Evolutionary conservation across 352 stramenopile genomes (phyloP).

Genomic region (Phytophthora sp.): DNA sequence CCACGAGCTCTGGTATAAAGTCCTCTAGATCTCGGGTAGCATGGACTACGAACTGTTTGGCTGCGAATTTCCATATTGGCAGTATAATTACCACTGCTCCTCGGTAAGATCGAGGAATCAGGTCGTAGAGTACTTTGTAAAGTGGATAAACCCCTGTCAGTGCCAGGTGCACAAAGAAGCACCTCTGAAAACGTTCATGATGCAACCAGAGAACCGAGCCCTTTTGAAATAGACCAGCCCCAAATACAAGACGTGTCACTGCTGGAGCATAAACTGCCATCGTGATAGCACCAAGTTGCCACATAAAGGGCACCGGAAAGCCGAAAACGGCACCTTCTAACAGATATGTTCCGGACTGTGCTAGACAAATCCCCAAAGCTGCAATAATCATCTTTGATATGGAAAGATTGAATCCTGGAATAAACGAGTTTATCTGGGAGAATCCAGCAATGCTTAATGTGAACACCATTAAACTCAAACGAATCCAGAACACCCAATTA

Average conservation of each 20-base stretch:
- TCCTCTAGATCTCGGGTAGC: constrained; percentile 18
- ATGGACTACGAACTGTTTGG: constrained; percentile 13
- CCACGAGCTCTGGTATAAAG: constrained; percentile 21
- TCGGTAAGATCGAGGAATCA: constrained; percentile 7
- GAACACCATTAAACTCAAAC: constrained; percentile 5
- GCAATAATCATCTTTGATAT: constrained; percentile 2
- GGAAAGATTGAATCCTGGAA: constrained; percentile 10
- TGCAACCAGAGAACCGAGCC: neutral
- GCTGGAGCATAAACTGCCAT: constrained; percentile 6
- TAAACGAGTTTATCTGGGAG: constrained; percentile 21
- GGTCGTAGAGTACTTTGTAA: constrained; percentile 26
- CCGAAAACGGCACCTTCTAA: constrained; percentile 7
- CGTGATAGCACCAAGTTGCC: constrained; percentile 18
- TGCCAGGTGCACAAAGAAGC: constrained; percentile 6
- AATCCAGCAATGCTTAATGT: constrained; percentile 6
- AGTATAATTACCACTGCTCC: constrained; percentile 5
- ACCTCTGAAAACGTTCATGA: constrained; percentile 10
- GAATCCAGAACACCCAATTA: constrained; percentile 17
- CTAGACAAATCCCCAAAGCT: constrained; percentile 5
- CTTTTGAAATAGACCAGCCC: constrained; percentile 10
- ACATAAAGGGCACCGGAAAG: constrained; percentile 28
- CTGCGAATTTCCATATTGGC: constrained; percentile 24
- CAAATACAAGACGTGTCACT: constrained; percentile 6
- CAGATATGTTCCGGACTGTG: constrained; percentile 2
- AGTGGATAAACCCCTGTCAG: constrained; percentile 24